A percentile compares a stretch with the other conserved stretches of the same genome.
Conservation (phyloP, 108 stramenopile species). For the Chaetoceros tenuissimus region DNA sequence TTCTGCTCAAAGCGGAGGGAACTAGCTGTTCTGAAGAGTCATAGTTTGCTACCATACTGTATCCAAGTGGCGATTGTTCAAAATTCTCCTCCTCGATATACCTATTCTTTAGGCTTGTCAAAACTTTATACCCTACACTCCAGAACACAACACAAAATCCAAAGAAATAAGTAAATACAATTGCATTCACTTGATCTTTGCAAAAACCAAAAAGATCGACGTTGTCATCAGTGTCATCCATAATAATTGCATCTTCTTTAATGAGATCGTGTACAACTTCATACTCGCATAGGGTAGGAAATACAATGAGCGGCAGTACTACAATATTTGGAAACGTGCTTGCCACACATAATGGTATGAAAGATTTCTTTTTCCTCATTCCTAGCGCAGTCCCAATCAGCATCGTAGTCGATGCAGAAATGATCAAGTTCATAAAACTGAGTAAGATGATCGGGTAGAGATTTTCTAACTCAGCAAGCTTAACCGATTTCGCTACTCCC, state of each 20-base stretch:
- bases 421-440: neutral
- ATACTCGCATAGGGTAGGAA: conserved; percentile 70
- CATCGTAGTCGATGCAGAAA: conserved; percentile 17
- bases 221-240: neutral
- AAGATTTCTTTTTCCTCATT: conserved; percentile 27
- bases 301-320: conserved; percentile 62
- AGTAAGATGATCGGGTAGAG: neutral
- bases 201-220: conserved; percentile 8
- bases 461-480: neutral
- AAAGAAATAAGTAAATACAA: conserved; percentile 71
- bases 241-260: conserved; percentile 10
- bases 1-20: neutral
- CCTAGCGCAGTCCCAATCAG: conserved; percentile 21
- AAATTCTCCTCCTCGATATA: conserved; percentile 1
- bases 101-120: conserved; percentile 4
- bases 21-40: neutral
- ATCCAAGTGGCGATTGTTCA: neutral
- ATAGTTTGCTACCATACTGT: too few species aligned
- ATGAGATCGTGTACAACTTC: conserved; percentile 48
- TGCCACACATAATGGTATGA: conserved; percentile 49
- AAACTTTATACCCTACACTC: conserved; percentile 41
- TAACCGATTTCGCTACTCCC: conserved; percentile 41
- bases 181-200: conserved; percentile 40
- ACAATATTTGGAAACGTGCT: conserved; percentile 70
- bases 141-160: conserved; percentile 50